These are phyloP conservation scores for Aspergillus sp. DNA, from an alignment of 2,329 filamentous ascomycete genomes.

Conservation along the genomic window DNA sequence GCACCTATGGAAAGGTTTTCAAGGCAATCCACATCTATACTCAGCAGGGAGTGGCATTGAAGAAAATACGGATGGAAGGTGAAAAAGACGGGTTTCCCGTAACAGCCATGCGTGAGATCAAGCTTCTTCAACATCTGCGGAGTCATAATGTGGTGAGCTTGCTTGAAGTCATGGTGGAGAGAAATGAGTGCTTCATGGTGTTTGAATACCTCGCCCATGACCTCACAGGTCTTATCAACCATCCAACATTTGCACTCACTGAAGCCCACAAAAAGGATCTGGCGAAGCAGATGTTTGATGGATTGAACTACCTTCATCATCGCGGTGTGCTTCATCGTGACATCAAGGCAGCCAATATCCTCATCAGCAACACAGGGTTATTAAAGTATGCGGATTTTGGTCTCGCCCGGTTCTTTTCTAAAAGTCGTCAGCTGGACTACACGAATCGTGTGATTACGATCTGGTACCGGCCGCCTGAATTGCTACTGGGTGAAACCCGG, in stretches of 20 bases:
- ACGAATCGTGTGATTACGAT: constrained; percentile 98
- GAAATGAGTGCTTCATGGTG: constrained; percentile 98
- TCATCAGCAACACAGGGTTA: constrained; percentile 81
- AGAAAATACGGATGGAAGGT: constrained; percentile 99
- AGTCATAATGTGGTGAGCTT: constrained; percentile 81
- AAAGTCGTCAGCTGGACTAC: constrained; percentile 84
- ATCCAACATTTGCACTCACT: constrained; percentile 81
- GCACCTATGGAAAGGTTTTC: constrained; percentile 95
- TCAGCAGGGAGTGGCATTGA: constrained; percentile 73
- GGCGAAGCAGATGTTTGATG: constrained; percentile 85
- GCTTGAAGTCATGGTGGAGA: constrained; percentile 98
- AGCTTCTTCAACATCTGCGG: constrained; percentile 84
- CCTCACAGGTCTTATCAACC: constrained; percentile 86
- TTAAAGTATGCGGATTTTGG: constrained; percentile 95
- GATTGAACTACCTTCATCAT: constrained; percentile 84
- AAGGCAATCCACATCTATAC: constrained; percentile 74
- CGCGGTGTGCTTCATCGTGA: constrained; percentile 93
- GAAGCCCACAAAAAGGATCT: constrained; percentile 85
- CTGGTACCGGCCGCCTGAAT: constrained; percentile 88
- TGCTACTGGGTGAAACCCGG: constrained; percentile 82
- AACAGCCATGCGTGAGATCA: constrained; percentile 92
- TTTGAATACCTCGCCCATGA: constrained; percentile 98
- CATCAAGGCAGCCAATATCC: constrained; percentile 96
- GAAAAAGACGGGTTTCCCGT: constrained; percentile 99
- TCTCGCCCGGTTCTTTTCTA: constrained; percentile 90